Evolutionary conservation across 2,329 filamentous ascomycete genomes (phyloP).

Genomic region (Aspergillus tamarii): DNA sequence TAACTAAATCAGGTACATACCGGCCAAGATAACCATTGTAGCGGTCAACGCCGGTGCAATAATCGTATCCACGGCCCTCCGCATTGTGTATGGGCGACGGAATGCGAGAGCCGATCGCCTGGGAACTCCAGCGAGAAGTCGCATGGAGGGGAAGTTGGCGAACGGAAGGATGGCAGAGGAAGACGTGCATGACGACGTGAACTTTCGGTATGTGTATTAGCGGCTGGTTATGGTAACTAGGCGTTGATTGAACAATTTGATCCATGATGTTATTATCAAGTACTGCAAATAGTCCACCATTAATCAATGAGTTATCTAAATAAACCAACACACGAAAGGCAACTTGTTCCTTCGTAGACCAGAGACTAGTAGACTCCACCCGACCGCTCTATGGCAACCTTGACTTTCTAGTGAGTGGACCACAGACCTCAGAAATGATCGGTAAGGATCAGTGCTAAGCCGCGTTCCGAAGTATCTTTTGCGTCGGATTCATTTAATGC

Average conservation of each 20-base stretch:
- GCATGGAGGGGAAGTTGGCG: conserved; percentile 23
- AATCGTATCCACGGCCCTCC: conserved; percentile 28
- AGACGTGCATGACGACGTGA: conserved; percentile 26
- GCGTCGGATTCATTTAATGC: background rate
- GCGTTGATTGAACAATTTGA: background rate
- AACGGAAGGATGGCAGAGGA: conserved; percentile 18
- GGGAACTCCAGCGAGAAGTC: conserved; percentile 27
- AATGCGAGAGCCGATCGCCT: conserved; percentile 28
- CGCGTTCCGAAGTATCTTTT: background rate
- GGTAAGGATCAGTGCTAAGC: background rate
- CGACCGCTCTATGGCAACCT: no score
- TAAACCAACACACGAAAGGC: background rate
- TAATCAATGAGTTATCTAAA: no score
- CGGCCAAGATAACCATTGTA: conserved; percentile 45
- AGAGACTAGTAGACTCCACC: background rate
- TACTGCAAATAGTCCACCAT: no score
- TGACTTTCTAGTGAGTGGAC: no score
- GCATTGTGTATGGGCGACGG: conserved; percentile 28
- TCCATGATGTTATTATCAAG: background rate
- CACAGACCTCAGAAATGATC: background rate
- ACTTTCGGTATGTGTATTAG: conserved; percentile 38
- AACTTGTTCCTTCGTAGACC: background rate
- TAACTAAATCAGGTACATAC: conserved; percentile 27
- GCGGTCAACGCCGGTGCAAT: conserved; percentile 36
- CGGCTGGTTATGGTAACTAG: background rate